Base-by-base conservation (phyloP, 2,329 filamentous ascomycete genomes). In the Trichoderma sp. region DNA sequence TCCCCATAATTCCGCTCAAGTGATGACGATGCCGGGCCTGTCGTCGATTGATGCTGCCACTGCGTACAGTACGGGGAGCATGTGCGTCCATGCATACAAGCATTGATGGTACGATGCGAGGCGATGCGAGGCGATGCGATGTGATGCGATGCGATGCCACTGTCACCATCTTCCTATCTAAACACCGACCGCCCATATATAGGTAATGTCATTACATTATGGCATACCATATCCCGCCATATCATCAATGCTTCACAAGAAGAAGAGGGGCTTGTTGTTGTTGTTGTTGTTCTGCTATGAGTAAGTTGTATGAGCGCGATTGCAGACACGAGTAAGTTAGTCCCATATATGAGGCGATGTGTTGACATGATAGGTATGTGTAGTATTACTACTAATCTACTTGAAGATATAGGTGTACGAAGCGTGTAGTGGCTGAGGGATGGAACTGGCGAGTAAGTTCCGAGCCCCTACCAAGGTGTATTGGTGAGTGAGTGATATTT, bases 1-100 rank as follows among this genome's bases (percentile, higher is more conserved):
- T 66, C 55, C 40, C 37, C 63, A 59, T 66, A 58, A 66, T 66
- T 56, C 63, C 63, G 63, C 63, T 66, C 24, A 24, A 58, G 29
- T 27, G 40, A 58, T 29, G 55, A 33, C 33, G 57, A 37, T 19
- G 55, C 24, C 29, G 40, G 40, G 6, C 40, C 19, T 7, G 16
- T 43, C 40, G 19, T 43, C 40, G 6, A 8, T 43, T 35, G 62
- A 43, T 24, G 62, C 27, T 65, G 27, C 37, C 63, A 49, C 53
- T 37, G 31, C 35, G 63, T 31, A 35, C 37, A 27, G 31, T 24
- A 53, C 40, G 52, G 52, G n/a, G 29, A 52, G 33, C 31, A 64
- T 64, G 61, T 29, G 40, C 24, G 43, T 37, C 6, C 52, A 65
- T 57, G 62, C 62, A 43, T 43, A 43, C 33, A 35, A 14, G 33